Evolutionary conservation across 345 rosid genomes (phyloP), one percentile per base, ranked within the genome.

Genomic region (Mercurialis annua): DNA sequence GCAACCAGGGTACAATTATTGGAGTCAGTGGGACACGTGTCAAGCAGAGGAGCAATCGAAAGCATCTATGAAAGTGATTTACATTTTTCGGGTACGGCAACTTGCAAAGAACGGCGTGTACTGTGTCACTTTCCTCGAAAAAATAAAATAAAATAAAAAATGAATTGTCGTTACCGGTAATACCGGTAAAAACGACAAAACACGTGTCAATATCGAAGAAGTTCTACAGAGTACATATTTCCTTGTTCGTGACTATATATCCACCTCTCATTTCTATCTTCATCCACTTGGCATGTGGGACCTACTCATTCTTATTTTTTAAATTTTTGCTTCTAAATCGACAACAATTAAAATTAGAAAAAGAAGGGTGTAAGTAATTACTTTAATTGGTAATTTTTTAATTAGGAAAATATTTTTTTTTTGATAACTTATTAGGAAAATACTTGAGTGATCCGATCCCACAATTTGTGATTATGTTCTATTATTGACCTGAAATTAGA

Each of bases 11-110:
- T 59, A 33, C 72, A 68, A 68, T 68, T 58, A 68, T 68, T 59
- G 72, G 30, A 4, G 65, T 1, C 34, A 59, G 53, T 68, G 65
- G 65, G 38, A 59, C 65, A 68, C 72, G 65, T 68, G 72, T 30
- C 48, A 4, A 31, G 10, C 58, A 59, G n/a, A 10, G 17, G 24
- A 24, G 21, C 21, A 23, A 33, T 16, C 21, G 5, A 27, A 17
- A 9, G 24, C 24, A 58, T 24, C 20, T n/a, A 11, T 64, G 71
- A 57, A 3, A 52, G 23, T 38, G 47, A 65, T 10, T 4, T 29
- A 54, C 53, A 30, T 29, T 23, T 31, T 44, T 27, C 24, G 5
- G 10, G 38, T 57, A 46, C 55, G 47, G 46, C 71, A 46, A 58
- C 61, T 58, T 46, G 58, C n/a, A 24, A 68, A 68, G 58, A 57